Evolutionary conservation across 164 flowering plant genomes (phyloP), one percentile per base, ranked within the genome.

Genomic region (Dillenia suffruticosa): DNA sequence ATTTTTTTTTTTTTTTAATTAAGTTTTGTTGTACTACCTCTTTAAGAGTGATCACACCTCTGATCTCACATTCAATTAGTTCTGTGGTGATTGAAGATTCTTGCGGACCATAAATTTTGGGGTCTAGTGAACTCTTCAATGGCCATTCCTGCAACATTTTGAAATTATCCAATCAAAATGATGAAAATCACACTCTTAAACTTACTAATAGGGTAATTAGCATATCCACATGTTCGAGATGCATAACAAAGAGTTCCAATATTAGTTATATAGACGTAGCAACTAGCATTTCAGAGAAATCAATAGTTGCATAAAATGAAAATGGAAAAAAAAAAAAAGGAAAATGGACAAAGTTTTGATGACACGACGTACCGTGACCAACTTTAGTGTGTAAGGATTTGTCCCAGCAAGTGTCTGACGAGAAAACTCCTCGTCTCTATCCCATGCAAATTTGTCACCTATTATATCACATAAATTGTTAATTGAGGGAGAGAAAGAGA

Each of bases 361-460:
- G 5, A 53, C 10, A 9, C 8, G 17, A 53, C 62, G 16, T 73
- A 80, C 84, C 74, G 26, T 80, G 49, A 80, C 77, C 57, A 71
- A 59, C 46, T 64, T 57, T 56, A 79, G 70, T 50, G 66, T 58
- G 15, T 45, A 58, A 5, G 83, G 83, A 45, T 79, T 79, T 40
- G 74, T 56, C 12, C 83, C 81, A 50, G 83, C 75, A 57, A 79
- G 68, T 40, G 75, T 62, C 57, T 77, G 77, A 2, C 83, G 76
- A 15, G 72, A 61, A 60, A 79, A 79, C 53, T 79, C 83, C 46
- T 74, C 80, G 43, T 79, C 81, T 44, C 68, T 67, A 10, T 74
- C 32, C 83, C 83, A 79, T 59, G 78, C 45, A 49, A 79, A 79
- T 44, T 63, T 68, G 60, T 79, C 77, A 53, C 75, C 83, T 76